Evolutionary conservation across 352 stramenopile species (phyloP), one percentile per base, ranked within the genome.

Genomic region (Phytophthora syringae): DNA sequence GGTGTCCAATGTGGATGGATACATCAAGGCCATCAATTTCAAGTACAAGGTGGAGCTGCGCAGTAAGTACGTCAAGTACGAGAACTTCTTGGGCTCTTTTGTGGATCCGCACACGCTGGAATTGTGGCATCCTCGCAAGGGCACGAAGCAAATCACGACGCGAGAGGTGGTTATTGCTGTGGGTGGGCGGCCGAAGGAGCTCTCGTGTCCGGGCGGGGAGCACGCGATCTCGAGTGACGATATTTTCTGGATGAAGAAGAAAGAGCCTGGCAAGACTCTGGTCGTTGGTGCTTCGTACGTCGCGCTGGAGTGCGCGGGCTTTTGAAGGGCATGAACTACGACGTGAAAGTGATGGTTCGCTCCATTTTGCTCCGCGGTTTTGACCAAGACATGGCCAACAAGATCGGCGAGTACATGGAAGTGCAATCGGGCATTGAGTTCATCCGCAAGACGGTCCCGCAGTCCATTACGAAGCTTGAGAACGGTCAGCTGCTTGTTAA

Each of bases 11-110:
- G 95, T 99, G 32, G 96, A 98, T 62, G 96, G 98, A 74, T 98
- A 99, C 82, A 99, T 99, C 79, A 97, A 95, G 66, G 84, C 84
- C 39, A 90, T 99, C 50, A 99, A 99, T 74, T 99, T 99, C 82
- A 98, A 98, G 69, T 99, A 99, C 85, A 94, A 98, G 50, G 95
- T 99, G 24, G 84, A 97, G 63, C 76, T 99, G 50, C 84, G 96
- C 43, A 95, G 98, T 77, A 98, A 98, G 76, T 87, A 96, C 59
- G 90, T 97, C 58, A 96, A 95, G 66, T 98, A 98, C 77, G 86
- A 97, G 55, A 98, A 98, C 81, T 88, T 94, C 62, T 50, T 98
- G 21, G 96, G 93, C 9, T 97, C 82, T 52, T 98, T 99, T 70
- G 76, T 97, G 36, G 94, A 99, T 76, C 54, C 72, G 20, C 92